These are phyloP conservation scores for Thymus quinquecostatus DNA, from an alignment of 257 asterid genomes.

Conservation along the genomic window DNA sequence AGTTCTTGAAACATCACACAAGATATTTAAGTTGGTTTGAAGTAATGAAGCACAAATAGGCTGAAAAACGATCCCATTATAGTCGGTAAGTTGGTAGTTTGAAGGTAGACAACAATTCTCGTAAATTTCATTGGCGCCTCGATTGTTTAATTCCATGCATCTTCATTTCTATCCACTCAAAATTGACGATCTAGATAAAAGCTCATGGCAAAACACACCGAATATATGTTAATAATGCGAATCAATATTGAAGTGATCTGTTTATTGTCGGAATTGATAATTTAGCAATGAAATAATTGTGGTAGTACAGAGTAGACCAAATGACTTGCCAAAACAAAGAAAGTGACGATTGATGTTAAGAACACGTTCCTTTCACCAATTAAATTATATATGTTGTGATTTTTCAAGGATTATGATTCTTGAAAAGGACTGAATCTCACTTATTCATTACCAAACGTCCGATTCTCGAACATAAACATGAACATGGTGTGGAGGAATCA, in stretches of 20 bases:
- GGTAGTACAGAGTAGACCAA: background rate
- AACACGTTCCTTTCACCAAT: conserved; percentile 2
- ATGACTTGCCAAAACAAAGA: background rate
- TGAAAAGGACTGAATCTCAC: conserved; percentile 13
- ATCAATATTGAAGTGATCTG: background rate
- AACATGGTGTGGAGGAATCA: background rate
- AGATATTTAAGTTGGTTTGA: too few species aligned
- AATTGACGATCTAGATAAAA: background rate
- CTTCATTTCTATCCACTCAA: background rate
- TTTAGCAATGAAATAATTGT: background rate
- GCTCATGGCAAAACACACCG: background rate
- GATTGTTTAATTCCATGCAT: too few species aligned
- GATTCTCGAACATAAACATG: background rate
- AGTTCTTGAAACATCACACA: too few species aligned
- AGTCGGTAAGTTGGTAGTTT: too few species aligned
- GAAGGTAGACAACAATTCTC: too few species aligned
- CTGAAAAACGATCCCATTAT: too few species aligned
- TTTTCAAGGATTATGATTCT: conserved; percentile 17
- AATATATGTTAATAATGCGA: background rate
- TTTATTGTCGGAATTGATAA: background rate
- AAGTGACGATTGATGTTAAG: background rate
- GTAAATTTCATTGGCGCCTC: too few species aligned
- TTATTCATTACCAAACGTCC: background rate
- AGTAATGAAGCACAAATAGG: too few species aligned
- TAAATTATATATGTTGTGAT: background rate